phyloP scores from a whole-genome alignment of 2,329 filamentous ascomycete genomes.

The Xylariaceae sp. region DNA sequence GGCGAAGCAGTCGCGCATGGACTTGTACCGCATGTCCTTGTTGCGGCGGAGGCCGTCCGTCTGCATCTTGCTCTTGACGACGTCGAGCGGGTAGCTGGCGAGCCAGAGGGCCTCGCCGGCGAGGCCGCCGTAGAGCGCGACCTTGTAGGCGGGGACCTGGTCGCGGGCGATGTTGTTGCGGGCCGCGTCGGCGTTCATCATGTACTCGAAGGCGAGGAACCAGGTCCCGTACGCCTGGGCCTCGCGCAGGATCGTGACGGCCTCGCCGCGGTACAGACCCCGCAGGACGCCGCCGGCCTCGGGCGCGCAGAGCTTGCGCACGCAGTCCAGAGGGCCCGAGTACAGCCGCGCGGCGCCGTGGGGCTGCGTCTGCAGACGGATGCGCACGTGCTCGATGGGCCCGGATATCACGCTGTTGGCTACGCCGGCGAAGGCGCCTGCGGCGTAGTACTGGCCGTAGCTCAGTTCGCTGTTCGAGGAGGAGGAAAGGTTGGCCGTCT shows the following conservation, averaged over 20 bases:
- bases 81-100: constrained; percentile 89
- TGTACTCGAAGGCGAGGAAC: constrained; percentile 92
- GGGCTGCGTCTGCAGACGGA: constrained; percentile 91
- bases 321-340: constrained; percentile 80
- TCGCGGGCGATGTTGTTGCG: constrained; percentile 71
- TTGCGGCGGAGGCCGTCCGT: constrained; percentile 93
- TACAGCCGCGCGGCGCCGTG: constrained; percentile 78
- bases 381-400: constrained; percentile 95
- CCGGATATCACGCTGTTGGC: constrained; percentile 83
- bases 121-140: constrained; percentile 86
- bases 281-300: constrained; percentile 56
- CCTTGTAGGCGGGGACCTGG: constrained; percentile 75
- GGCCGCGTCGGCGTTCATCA: constrained; percentile 85
- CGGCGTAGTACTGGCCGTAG: constrained; percentile 82
- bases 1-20: constrained; percentile 83
- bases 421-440: constrained; percentile 87
- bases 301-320: constrained; percentile 66
- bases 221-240: constrained; percentile 92
- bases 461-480: constrained; percentile 54
- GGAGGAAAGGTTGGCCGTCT: constrained; percentile 66
- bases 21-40: constrained; percentile 61
- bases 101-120: constrained; percentile 95
- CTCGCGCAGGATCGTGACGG: constrained; percentile 82
- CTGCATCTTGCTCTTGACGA: constrained; percentile 99
- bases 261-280: constrained; percentile 81